A percentile compares a stretch with the other conserved stretches of the same genome.
Conservation (phyloP, 805 yeast species). For the Blastobotrys terrestris region DNA sequence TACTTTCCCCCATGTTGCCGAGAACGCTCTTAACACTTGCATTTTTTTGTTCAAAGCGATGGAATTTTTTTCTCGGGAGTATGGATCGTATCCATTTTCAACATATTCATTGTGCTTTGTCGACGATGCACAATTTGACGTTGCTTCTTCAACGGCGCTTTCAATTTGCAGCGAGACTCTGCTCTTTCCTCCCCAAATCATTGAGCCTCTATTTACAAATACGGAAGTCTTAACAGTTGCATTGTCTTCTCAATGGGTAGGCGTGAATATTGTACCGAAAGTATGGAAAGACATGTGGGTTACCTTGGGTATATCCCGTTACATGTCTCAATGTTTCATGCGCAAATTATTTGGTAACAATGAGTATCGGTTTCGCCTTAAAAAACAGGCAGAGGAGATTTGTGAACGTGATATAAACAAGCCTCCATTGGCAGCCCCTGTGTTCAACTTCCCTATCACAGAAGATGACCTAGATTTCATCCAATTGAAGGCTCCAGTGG, state of each 20-base stretch:
- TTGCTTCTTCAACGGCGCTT: slow-evolving; percentile 68
- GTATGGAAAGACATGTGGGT: slow-evolving; percentile 83
- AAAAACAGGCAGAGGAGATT: slow-evolving; percentile 55
- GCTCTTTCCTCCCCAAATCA: slow-evolving; percentile 62
- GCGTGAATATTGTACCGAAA: slow-evolving; percentile 80
- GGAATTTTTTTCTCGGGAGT: slow-evolving; percentile 78
- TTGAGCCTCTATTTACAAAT: slow-evolving; percentile 70
- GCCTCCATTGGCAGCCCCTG: slow-evolving; percentile 74
- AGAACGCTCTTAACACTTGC: slow-evolving; percentile 63
- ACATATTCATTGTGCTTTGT: slow-evolving; percentile 75
- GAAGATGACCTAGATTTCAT: slow-evolving; percentile 62
- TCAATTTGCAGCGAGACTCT: slow-evolving; percentile 54
- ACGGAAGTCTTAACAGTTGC: slow-evolving; percentile 66
- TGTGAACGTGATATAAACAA: slow-evolving; percentile 71
- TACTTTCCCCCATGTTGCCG: slow-evolving; percentile 52
- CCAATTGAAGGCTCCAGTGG: slow-evolving; percentile 76
- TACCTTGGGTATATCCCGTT: slow-evolving; percentile 75
- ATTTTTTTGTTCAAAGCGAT: slow-evolving; percentile 70
- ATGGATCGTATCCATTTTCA: slow-evolving; percentile 88
- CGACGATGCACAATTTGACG: slow-evolving; percentile 43
- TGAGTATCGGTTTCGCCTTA: slow-evolving; percentile 68
- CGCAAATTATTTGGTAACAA: slow-evolving; percentile 73
- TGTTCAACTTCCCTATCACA: slow-evolving; percentile 56
- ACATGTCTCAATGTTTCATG: slow-evolving; percentile 70
- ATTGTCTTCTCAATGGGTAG: slow-evolving; percentile 87